These are phyloP conservation scores for Mycena alexandri DNA, from an alignment of 768 basidiomycete genomes.

Conservation along the genomic window DNA sequence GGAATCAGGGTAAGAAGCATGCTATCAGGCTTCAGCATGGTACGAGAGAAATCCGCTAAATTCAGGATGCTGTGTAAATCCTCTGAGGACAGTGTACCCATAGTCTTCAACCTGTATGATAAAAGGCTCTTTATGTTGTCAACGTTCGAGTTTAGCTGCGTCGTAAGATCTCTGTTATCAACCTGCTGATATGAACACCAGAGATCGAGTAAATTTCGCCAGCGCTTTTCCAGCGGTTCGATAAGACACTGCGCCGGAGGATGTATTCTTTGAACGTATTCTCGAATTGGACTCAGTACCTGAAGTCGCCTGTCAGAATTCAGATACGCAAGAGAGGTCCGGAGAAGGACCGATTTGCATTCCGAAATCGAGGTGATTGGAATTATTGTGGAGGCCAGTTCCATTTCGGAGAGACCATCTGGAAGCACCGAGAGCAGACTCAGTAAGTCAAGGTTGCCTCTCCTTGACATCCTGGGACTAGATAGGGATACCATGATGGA, in stretches of 20 bases:
- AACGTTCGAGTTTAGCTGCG: slow-evolving; percentile 5
- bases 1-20: slow-evolving; percentile 1
- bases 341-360: neutral
- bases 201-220: neutral
- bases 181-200: slow-evolving; percentile 2
- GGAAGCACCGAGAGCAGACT: neutral
- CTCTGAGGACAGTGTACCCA: neutral
- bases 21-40: slow-evolving; percentile 11
- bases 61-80: slow-evolving; percentile 2
- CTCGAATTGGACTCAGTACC: slow-evolving; percentile 13
- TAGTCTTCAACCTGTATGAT: neutral
- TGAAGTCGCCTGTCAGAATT: neutral
- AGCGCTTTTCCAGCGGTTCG: neutral
- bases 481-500: slow-evolving; percentile 4
- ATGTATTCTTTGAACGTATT: slow-evolving; percentile 2
- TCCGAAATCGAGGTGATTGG: slow-evolving; percentile 1
- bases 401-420: neutral
- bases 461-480: neutral
- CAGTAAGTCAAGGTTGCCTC: neutral
- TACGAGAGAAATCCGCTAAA: slow-evolving; percentile 8
- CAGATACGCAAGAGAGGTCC: slow-evolving; percentile 12
- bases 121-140: slow-evolving; percentile 10
- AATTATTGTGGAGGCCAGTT: neutral
- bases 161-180: neutral
- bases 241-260: neutral